Evolutionary conservation across 2,329 filamentous ascomycete species (phyloP).

Genomic region (Tothia fuscella): DNA sequence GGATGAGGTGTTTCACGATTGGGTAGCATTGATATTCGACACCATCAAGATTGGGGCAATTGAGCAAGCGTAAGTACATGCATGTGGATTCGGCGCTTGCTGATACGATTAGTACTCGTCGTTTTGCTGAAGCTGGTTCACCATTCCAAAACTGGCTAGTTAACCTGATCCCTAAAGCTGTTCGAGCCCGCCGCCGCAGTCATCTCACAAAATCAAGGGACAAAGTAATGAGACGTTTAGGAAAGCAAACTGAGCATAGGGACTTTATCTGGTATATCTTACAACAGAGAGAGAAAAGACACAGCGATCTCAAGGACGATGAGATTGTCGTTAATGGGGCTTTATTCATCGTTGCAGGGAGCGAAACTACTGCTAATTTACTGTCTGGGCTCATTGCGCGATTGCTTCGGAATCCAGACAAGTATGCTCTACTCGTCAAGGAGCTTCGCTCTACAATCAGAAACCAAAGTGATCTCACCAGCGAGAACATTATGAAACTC

Average conservation of each 20-base stretch:
- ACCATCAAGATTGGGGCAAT: constrained; percentile 19
- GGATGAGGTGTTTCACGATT: constrained; percentile 15
- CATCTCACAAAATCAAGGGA: constrained; percentile 21
- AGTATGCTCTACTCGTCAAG: constrained; percentile 5
- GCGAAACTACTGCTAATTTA: constrained; percentile 12
- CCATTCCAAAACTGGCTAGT: constrained; percentile 26
- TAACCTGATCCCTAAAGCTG: constrained; percentile 8
- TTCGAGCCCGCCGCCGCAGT: constrained; percentile 9
- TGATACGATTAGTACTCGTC: too few relatives aligned
- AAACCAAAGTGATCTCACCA: constrained; percentile 7
- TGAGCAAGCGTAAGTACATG: constrained; percentile 11
- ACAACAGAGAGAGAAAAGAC: constrained; percentile 22
- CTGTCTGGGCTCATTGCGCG: constrained; percentile 9
- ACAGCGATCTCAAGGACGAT: constrained; percentile 19
- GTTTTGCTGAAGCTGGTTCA: constrained; percentile 28
- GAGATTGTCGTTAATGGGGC: constrained; percentile 14
- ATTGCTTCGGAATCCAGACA: constrained; percentile 9
- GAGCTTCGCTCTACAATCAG: constrained; percentile 10
- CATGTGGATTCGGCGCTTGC: not conserved
- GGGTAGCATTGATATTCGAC: constrained; percentile 24
- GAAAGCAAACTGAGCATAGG: constrained; percentile 20
- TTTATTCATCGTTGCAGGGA: constrained; percentile 14
- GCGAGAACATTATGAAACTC: constrained; percentile 13
- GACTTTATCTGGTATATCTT: constrained; percentile 26
- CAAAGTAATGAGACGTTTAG: constrained; percentile 18